phyloP scores from a whole-genome alignment of 2,329 filamentous ascomycete genomes.

The Amylocarpus encephaloides region DNA sequence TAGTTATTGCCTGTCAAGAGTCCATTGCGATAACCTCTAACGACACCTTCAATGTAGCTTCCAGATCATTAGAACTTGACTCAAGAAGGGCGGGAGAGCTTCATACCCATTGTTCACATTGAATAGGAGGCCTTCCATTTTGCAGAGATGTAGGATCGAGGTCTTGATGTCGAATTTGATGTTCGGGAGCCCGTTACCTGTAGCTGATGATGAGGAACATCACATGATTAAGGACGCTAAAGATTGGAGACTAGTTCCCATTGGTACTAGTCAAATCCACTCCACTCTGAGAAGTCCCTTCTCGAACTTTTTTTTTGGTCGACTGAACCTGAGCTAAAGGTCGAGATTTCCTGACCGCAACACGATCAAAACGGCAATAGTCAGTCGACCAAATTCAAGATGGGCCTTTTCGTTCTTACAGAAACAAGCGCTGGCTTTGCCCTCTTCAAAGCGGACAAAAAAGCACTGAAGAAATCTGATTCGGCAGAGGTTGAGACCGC shows the following conservation, averaged over 20 bases:
- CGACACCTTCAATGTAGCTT: conserved; percentile 95
- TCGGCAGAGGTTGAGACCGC: conserved; percentile 68
- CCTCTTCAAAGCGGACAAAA: conserved; percentile 98
- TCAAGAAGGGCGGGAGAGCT: background rate
- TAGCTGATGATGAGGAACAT: background rate
- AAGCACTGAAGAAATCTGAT: conserved; percentile 84
- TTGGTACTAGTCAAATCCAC: conserved; percentile 11
- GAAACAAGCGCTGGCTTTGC: conserved; percentile 88
- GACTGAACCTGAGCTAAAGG: conserved; percentile 11
- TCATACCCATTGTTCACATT: conserved; percentile 86
- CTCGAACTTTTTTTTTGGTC: conserved; percentile 19
- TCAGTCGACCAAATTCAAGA: conserved; percentile 38
- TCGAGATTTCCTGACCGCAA: conserved; percentile 9
- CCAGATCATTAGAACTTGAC: conserved; percentile 17
- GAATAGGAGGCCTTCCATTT: conserved; percentile 90
- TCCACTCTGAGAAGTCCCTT: conserved; percentile 11
- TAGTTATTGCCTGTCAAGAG: conserved; percentile 89
- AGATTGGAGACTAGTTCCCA: background rate
- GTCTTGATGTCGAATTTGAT: conserved; percentile 5
- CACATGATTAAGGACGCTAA: conserved; percentile 10
- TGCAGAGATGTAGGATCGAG: conserved; percentile 14
- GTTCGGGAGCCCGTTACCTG: background rate
- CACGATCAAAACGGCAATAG: conserved; percentile 8
- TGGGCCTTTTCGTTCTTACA: conserved; percentile 88
- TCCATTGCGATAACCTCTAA: conserved; percentile 91